Conservation (phyloP, 2,329 filamentous ascomycete genomes). For the Rhinocladiella mackenziei region DNA sequence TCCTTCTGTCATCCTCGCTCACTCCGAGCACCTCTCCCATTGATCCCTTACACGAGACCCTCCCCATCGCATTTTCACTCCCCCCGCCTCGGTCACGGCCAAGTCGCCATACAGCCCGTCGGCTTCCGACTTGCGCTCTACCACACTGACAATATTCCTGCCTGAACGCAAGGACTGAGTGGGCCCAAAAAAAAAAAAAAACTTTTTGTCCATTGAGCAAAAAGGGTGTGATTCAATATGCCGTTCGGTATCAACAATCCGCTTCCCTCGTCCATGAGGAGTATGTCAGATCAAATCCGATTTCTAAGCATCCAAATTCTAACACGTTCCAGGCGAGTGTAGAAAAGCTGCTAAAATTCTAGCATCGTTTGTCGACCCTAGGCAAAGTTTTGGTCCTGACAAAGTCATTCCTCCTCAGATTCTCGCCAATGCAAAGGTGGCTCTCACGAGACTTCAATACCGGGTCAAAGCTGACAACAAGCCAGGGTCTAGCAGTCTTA, state of each 20-base stretch:
- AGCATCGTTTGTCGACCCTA: conserved; percentile 87
- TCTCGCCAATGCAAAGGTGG: conserved; percentile 84
- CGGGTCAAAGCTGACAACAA: conserved; percentile 12
- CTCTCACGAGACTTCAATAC: not conserved
- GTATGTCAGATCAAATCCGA: conserved; percentile 35
- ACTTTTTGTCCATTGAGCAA: no score
- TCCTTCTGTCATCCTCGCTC: not conserved
- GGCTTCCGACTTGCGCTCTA: conserved; percentile 12
- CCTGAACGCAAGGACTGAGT: conserved; percentile 2
- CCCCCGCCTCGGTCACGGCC: conserved; percentile 7
- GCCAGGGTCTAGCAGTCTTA: conserved; percentile 47
- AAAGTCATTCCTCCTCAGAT: conserved; percentile 93
- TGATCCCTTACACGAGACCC: no score
- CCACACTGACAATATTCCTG: conserved; percentile 7
- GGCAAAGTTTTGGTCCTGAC: conserved; percentile 89
- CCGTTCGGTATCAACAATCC: conserved; percentile 33
- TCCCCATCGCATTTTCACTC: not conserved
- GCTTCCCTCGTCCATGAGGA: conserved; percentile 47
- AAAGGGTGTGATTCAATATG: conserved; percentile 13
- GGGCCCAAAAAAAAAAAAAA: no score
- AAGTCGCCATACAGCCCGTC: conserved; percentile 10
- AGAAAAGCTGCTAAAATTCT: conserved; percentile 96
- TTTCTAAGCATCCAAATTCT: conserved; percentile 29
- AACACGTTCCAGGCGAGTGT: conserved; percentile 70
- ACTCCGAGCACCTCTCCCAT: not conserved